Evolutionary conservation across 352 stramenopile genomes (phyloP).

Genomic region (Peronospora destructor): DNA sequence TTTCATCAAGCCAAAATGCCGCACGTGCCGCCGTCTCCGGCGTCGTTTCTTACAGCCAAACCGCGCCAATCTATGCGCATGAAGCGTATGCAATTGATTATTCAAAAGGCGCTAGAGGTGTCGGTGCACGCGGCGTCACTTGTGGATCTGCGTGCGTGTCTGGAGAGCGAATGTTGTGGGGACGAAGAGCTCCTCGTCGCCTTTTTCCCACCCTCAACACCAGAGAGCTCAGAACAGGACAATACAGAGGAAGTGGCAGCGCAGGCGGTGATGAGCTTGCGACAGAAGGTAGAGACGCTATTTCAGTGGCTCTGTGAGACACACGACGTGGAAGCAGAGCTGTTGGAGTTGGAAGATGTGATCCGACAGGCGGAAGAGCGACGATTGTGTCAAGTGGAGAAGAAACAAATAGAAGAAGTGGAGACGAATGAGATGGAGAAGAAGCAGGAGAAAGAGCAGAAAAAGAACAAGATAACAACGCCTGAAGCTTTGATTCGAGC

Average conservation of each 20-base stretch:
- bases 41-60: slow-evolving; percentile 6
- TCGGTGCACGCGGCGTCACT: slow-evolving; percentile 43
- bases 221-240: slow-evolving; percentile 19
- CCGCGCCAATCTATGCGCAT: slow-evolving; percentile 30
- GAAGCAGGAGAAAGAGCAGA: slow-evolving; percentile 2
- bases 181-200: slow-evolving; percentile 45
- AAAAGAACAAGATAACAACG: slow-evolving; percentile 10
- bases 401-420: slow-evolving; percentile 10
- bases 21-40: slow-evolving; percentile 11
- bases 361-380: slow-evolving; percentile 39
- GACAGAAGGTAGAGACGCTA: slow-evolving; percentile 46
- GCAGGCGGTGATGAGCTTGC: slow-evolving; percentile 42
- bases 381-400: slow-evolving; percentile 31
- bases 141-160: slow-evolving; percentile 39
- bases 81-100: slow-evolving; percentile 53
- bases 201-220: slow-evolving; percentile 33
- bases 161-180: slow-evolving; percentile 44
- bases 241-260: slow-evolving; percentile 43
- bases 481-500: slow-evolving; percentile 36
- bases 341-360: slow-evolving; percentile 42
- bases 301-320: slow-evolving; percentile 49
- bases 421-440: slow-evolving; percentile 7
- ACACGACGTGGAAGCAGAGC: slow-evolving; percentile 42
- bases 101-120: slow-evolving; percentile 61
- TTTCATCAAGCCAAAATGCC: slow-evolving; percentile 5